Base-by-base conservation (phyloP, 176 grass and related monocot genomes). In the Musa schizocarpa region DNA sequence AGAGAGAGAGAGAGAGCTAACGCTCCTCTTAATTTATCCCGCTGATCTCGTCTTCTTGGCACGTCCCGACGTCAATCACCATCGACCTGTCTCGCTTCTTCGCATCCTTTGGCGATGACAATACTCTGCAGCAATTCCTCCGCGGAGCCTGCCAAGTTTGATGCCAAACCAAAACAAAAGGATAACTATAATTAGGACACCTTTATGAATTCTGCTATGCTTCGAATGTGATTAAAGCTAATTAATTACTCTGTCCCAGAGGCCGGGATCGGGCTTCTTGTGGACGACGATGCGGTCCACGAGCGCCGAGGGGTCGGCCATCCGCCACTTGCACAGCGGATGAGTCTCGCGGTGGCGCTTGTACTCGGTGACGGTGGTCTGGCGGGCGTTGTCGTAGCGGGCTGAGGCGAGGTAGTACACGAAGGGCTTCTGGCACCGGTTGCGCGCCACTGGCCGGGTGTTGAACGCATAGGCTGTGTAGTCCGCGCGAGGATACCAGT, bases 391-490 rank as follows among this genome's bases (percentile, higher is more conserved):
- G 71, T 96, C 88, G 75, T 88, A 81, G 52, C 92, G 64, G 1
- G 82, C 75, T 11, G 67, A 64, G 6, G 79, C 80, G 76, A 96
- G 83, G 82, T 96, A 96, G 86, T 89, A 87, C 6, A 96, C 88
- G 68, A 85, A 70, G 19, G 92, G 92, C 78, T 83, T 92, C 53
- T 34, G 29, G 29, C 29, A 34, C 29, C 0, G 29, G 29, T 34
- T 34, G 29, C 92, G 89, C 54, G 22, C 22, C 22, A 22, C 22
- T 22, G 22, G 22, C 22, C 22, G 22, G 22, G 22, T 22, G 22
- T 22, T 96, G 82, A 96, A 96, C 8, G 92, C 86, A 81, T 96
- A 96, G 21, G 86, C 86, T 12, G 84, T 96, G 74, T 96, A 96
- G 83, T 96, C 92, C 54, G 89, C 13, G 29, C 29, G 29, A 34